A percentile compares a stretch with the other conserved stretches of the same genome.
Conservation (phyloP, 768 basidiomycete genomes). For the Lactifluus hygrophoroides region DNA sequence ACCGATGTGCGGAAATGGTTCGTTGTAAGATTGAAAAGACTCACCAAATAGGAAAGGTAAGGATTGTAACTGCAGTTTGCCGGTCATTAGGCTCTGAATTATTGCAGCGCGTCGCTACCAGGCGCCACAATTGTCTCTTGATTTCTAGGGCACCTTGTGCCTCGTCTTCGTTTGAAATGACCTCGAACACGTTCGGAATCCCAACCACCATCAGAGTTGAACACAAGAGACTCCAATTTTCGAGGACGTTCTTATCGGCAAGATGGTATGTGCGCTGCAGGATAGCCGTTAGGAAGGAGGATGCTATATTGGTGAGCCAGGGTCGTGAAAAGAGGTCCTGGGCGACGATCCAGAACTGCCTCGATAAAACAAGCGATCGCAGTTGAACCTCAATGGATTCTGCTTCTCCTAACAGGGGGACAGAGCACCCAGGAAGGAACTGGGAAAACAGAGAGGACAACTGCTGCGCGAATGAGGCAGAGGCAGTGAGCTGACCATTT, state of each 20-base stretch:
- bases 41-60: conserved; percentile 6
- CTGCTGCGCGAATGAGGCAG: background rate
- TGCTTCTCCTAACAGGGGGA: conserved; percentile 2
- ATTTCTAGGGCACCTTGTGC: background rate
- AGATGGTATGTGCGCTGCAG: conserved; percentile 5
- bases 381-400: background rate
- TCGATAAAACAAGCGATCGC: conserved; percentile 1
- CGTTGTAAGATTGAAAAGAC: background rate
- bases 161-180: conserved; percentile 1
- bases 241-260: background rate
- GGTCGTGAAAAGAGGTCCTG: background rate
- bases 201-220: conserved; percentile 5
- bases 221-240: conserved; percentile 8
- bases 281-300: conserved; percentile 5
- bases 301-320: background rate
- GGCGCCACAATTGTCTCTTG: conserved; percentile 11
- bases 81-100: background rate
- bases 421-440: background rate
- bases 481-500: background rate
- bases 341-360: conserved; percentile 5
- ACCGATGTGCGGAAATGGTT: background rate
- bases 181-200: conserved; percentile 3
- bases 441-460: background rate
- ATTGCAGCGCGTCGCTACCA: background rate
- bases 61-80: background rate